Evolutionary conservation across 257 asterid genomes (phyloP).

Genomic region (Verbena officinalis): DNA sequence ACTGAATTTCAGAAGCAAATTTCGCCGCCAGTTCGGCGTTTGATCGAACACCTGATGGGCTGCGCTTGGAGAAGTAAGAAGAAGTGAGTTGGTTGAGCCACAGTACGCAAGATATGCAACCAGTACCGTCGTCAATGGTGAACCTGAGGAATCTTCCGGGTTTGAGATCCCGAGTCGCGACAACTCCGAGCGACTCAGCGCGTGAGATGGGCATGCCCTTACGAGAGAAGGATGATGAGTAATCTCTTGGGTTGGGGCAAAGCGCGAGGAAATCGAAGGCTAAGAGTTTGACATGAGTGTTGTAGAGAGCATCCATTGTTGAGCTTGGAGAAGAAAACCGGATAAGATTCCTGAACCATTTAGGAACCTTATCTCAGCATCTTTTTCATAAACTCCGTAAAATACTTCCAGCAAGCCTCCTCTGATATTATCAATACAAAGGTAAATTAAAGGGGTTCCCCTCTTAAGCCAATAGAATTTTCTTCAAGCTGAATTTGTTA

Average conservation of each 20-base stretch:
- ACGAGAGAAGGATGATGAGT: conserved; percentile 45
- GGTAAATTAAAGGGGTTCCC: too few relatives aligned
- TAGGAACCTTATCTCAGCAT: too few relatives aligned
- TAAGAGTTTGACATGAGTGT: conserved; percentile 64
- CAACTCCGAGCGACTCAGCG: conserved; percentile 61
- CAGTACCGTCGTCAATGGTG: conserved; percentile 72
- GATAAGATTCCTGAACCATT: too few relatives aligned
- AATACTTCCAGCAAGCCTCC: too few relatives aligned
- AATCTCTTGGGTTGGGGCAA: conserved; percentile 33
- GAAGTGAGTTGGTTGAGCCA: conserved; percentile 78
- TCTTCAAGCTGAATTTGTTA: neutral
- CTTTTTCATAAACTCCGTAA: too few relatives aligned
- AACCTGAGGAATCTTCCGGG: conserved; percentile 65
- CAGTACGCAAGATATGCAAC: conserved; percentile 71
- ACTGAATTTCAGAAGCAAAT: conserved; percentile 49
- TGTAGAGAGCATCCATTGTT: conserved; percentile 43
- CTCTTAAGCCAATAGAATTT: too few relatives aligned
- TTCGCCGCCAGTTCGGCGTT: conserved; percentile 52
- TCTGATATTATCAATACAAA: too few relatives aligned
- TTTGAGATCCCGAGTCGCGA: conserved; percentile 59
- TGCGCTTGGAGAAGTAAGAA: conserved; percentile 52
- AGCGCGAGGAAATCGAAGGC: conserved; percentile 63
- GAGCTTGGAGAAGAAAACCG: too few relatives aligned
- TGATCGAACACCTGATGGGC: conserved; percentile 75
- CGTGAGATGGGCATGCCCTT: conserved; percentile 55